Conservation (phyloP, 352 stramenopile species). For the Pythium vanterpoolii region DNA sequence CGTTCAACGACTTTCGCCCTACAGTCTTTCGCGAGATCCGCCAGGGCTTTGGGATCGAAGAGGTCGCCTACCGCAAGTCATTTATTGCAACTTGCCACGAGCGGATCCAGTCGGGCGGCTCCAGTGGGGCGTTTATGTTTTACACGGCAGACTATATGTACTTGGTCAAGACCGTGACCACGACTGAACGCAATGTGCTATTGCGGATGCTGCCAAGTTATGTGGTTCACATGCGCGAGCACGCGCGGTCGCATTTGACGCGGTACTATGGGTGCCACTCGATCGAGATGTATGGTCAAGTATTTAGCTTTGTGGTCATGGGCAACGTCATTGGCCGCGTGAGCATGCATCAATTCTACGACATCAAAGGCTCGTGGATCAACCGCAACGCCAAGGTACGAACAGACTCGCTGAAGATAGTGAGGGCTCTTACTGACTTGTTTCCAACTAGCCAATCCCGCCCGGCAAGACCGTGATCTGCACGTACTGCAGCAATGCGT, state of each 20-base stretch:
- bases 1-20: conserved; percentile 78
- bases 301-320: conserved; percentile 91
- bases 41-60: conserved; percentile 70
- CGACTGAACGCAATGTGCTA: conserved; percentile 71
- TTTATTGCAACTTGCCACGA: conserved; percentile 84
- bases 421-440: not conserved
- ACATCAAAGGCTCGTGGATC: conserved; percentile 90
- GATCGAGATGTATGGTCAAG: conserved; percentile 87
- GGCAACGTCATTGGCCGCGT: conserved; percentile 80
- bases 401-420: not conserved
- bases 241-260: conserved; percentile 82
- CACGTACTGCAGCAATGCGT: conserved; percentile 82
- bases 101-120: conserved; percentile 74
- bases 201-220: conserved; percentile 83
- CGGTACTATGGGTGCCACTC: conserved; percentile 88
- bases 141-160: conserved; percentile 87
- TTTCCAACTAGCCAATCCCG: conserved; percentile 46
- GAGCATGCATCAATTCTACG: conserved; percentile 88
- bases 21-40: conserved; percentile 76
- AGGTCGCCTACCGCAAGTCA: conserved; percentile 70
- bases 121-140: conserved; percentile 91
- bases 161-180: conserved; percentile 86
- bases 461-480: conserved; percentile 82
- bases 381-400: conserved; percentile 74
- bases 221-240: conserved; percentile 73